Evolutionary conservation across 2,329 filamentous ascomycete species (phyloP).

Genomic region (Penicillium sp.): DNA sequence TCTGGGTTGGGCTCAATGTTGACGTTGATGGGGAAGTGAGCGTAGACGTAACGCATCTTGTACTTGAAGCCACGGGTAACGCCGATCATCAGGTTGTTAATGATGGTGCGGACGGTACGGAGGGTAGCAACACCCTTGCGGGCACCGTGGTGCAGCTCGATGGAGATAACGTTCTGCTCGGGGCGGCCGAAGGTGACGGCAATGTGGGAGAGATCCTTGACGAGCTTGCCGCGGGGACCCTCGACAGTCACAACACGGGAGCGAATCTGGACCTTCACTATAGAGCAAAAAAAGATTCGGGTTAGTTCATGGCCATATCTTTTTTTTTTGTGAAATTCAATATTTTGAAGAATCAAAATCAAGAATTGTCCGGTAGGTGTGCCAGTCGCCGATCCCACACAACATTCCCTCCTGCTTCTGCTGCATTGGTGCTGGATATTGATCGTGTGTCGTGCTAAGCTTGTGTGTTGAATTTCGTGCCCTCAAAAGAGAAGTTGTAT

Average conservation of each 20-base stretch:
- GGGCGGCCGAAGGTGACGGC: slow-evolving; percentile 92
- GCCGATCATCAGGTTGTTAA: slow-evolving; percentile 98
- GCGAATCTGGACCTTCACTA: slow-evolving; percentile 98
- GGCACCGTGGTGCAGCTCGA: slow-evolving; percentile 97
- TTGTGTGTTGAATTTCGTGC: slow-evolving; percentile 4
- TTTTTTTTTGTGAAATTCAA: slow-evolving; percentile 1
- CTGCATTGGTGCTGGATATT: neutral
- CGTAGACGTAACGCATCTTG: slow-evolving; percentile 99
- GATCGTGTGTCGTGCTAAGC: slow-evolving; percentile 1
- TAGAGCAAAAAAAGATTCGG: slow-evolving; percentile 33
- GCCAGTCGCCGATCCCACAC: slow-evolving; percentile 13
- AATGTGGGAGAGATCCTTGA: slow-evolving; percentile 94
- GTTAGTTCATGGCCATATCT: neutral
- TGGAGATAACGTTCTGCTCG: slow-evolving; percentile 82
- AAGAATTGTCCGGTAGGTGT: neutral
- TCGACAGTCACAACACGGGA: slow-evolving; percentile 94
- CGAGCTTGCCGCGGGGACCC: slow-evolving; percentile 94
- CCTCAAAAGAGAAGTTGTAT: slow-evolving; percentile 5
- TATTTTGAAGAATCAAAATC: slow-evolving; percentile 11
- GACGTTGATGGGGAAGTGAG: slow-evolving; percentile 99
- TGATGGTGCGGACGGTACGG: slow-evolving; percentile 94
- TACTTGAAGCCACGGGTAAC: slow-evolving; percentile 99
- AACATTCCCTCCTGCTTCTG: slow-evolving; percentile 5
- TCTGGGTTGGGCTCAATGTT: slow-evolving; percentile 96
- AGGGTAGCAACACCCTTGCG: slow-evolving; percentile 98